These are phyloP conservation scores for Colletotrichum ledebouriae DNA, from an alignment of 2,329 filamentous ascomycete species.

Conservation along the genomic window DNA sequence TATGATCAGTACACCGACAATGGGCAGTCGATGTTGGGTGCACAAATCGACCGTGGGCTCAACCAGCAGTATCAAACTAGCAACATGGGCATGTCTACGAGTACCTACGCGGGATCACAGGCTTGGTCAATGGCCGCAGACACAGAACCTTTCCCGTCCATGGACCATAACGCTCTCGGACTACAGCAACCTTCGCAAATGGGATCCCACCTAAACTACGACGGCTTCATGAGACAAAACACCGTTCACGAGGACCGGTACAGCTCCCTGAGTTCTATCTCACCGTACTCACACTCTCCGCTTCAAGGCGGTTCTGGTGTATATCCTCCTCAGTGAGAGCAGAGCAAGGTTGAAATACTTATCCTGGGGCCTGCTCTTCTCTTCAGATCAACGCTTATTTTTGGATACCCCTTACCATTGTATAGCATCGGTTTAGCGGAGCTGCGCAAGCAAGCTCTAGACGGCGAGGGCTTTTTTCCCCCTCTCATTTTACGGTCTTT, in stretches of 20 bases:
- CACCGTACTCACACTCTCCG: conserved; percentile 59
- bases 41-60: conserved; percentile 38
- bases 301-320: conserved; percentile 54
- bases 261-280: conserved; percentile 57
- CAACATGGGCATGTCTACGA: conserved; percentile 50
- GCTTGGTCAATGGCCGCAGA: conserved; percentile 51
- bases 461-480: neutral
- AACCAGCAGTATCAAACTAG: conserved; percentile 47
- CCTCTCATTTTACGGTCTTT: neutral
- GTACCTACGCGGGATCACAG: conserved; percentile 45
- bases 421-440: conserved; percentile 10
- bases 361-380: neutral
- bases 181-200: conserved; percentile 48
- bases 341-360: neutral
- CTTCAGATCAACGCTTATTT: conserved; percentile 23
- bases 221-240: conserved; percentile 49
- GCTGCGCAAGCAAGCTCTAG: neutral
- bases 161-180: conserved; percentile 53
- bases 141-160: conserved; percentile 54
- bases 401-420: conserved; percentile 35
- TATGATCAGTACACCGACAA: conserved; percentile 19
- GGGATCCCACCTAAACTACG: conserved; percentile 50
- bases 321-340: conserved; percentile 47
- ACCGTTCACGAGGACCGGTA: conserved; percentile 52
- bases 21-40: conserved; percentile 26